phyloP scores from a whole-genome alignment of 2,329 filamentous ascomycete genomes.

The Aspergillus amoenus region DNA sequence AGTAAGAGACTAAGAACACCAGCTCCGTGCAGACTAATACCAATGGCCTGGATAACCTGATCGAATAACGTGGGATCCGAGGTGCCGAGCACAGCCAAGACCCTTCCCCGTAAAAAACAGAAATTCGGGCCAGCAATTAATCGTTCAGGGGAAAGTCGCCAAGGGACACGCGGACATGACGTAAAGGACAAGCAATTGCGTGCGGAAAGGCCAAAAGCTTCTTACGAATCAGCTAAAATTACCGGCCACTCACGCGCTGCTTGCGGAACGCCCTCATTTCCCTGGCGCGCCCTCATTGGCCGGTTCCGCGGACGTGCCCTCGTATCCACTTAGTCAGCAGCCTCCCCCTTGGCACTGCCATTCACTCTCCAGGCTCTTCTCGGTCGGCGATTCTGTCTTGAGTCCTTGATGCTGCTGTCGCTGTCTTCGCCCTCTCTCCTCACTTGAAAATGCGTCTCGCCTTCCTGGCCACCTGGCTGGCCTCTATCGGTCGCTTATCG shows the following conservation, averaged over 20 bases:
- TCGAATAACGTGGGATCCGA: no score
- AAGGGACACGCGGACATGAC: conserved; percentile 4
- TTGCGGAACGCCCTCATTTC: not conserved
- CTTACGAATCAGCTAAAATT: not conserved
- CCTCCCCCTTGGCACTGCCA: not conserved
- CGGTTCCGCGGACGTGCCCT: no score
- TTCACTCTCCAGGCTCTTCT: not conserved
- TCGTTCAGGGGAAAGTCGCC: not conserved
- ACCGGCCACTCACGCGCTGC: conserved; percentile 1
- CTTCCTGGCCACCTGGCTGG: not conserved
- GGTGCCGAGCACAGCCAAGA: no score
- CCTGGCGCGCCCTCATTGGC: not conserved
- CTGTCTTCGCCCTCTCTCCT: not conserved
- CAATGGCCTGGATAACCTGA: no score
- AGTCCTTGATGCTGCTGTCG: not conserved
- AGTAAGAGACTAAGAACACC: no score
- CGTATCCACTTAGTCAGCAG: no score
- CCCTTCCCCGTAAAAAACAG: no score
- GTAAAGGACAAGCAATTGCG: not conserved
- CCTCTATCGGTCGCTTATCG: not conserved
- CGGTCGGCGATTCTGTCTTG: not conserved
- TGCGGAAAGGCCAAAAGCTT: not conserved
- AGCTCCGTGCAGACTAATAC: no score
- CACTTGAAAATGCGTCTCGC: conserved; percentile 6
- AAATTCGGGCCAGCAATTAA: no score